A percentile compares a stretch with the other conserved stretches of the same genome.
Conservation (phyloP, 2,329 filamentous ascomycete species). For the Aureobasidium pullulans region DNA sequence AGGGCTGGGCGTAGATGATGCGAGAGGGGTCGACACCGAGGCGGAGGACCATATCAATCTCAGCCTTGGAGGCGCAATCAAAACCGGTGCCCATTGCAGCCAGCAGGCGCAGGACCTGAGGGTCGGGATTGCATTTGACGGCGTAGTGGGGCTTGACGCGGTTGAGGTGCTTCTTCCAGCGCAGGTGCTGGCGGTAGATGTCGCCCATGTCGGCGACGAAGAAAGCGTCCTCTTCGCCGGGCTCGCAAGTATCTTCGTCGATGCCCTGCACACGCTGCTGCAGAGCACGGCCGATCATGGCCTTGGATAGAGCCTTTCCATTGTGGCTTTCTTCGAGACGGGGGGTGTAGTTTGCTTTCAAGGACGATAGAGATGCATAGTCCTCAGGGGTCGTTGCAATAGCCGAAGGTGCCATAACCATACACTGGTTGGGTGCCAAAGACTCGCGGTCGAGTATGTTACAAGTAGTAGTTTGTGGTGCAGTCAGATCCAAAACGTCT, state of each 20-base stretch:
- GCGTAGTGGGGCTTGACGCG: slow-evolving; percentile 96
- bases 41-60: slow-evolving; percentile 85
- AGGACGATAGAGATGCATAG: slow-evolving; percentile 29
- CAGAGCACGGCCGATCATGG: slow-evolving; percentile 79
- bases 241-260: slow-evolving; percentile 78
- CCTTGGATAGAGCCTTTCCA: slow-evolving; percentile 55
- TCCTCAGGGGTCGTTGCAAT: slow-evolving; percentile 41
- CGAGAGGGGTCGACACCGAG: slow-evolving; percentile 78
- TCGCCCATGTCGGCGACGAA: slow-evolving; percentile 97
- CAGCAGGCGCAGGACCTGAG: slow-evolving; percentile 79
- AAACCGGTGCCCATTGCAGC: slow-evolving; percentile 87
- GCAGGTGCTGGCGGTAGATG: slow-evolving; percentile 95
- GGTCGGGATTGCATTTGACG: slow-evolving; percentile 98
- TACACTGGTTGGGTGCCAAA: slow-evolving; percentile 29
- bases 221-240: slow-evolving; percentile 94
- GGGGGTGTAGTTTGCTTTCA: slow-evolving; percentile 24
- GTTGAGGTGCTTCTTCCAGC: slow-evolving; percentile 91
- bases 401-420: slow-evolving; percentile 67
- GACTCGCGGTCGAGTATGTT: slow-evolving; percentile 13
- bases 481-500: slow-evolving; percentile 40
- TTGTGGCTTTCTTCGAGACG: slow-evolving; percentile 28
- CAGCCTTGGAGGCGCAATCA: slow-evolving; percentile 94
- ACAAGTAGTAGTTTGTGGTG: slow-evolving; percentile 16
- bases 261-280: slow-evolving; percentile 77
- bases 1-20: slow-evolving; percentile 98